Base-by-base conservation (phyloP, 1,139 yeast species). In the Saccharomyces hybrid region DNA sequence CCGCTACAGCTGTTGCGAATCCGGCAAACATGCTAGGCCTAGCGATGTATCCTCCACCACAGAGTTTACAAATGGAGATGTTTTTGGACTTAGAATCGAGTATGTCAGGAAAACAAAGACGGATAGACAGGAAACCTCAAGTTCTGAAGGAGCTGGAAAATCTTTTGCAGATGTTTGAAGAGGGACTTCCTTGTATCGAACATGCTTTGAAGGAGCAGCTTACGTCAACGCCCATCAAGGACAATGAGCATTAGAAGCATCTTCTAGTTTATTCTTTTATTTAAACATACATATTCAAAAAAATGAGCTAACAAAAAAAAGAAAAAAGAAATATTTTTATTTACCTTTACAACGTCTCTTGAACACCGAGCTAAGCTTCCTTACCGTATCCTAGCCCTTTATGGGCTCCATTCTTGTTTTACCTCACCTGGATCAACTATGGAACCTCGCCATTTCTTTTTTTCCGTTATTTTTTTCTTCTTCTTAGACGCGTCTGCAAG, bases 161-260 rank as follows among this genome's bases (percentile, higher is more conserved):
- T 11, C 55, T 68, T 32, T 59, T 68, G 14, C 58, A 60, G 53
- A 59, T 65, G 63, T 65, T 64, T 47, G 71, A 68, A 46, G 68
- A 66, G 11, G 64, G 67, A 4, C 53, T 68, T 12, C 67, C 71
- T 2, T 64, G 62, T 1, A 53, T 68, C 42, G 71, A 68, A 49
- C 58, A 57, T 42, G 63, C 70, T 1, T 54, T 68, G 27, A 64
- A 64, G 55, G 59, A 58, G 44, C 67, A 64, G 52, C 50, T 64
- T 14, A 47, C 51, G 4, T 49, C 58, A 6, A 48, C 50, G 21
- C 48, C 55, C 14, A 48, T 38, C 12, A 58, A 54, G 41, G 59
- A 56, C 12, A 54, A 54, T 16, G 47, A 44, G 31, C 14, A 44
- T 24, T 26, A 14, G 16, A 32, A 44, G 24, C 32, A 34, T 49